A percentile compares a stretch with the other conserved stretches of the same genome.
These are phyloP conservation scores for Mikania micrantha DNA, from an alignment of 129 eudicot genomes.

Conservation along the genomic window DNA sequence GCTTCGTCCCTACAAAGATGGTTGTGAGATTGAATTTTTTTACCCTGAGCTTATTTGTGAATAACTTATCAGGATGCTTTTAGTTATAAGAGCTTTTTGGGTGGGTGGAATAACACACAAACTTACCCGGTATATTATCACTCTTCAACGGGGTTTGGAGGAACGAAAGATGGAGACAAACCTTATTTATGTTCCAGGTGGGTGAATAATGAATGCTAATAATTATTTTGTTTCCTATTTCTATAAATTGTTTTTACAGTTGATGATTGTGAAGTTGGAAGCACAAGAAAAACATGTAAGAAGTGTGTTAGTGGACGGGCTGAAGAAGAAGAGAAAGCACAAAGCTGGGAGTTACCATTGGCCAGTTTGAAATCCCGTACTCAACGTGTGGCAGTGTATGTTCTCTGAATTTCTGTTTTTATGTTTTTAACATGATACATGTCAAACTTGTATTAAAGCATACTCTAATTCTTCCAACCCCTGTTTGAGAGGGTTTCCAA, in stretches of 20 bases:
- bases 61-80: neutral
- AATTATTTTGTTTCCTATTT: neutral
- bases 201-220: no score
- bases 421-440: no score
- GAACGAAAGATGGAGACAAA: no score
- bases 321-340: conserved; percentile 63
- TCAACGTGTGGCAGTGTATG: conserved; percentile 89
- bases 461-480: no score
- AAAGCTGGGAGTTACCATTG: conserved; percentile 62
- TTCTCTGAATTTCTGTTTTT: no score
- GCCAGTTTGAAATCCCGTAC: conserved; percentile 63
- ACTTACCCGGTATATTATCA: no score
- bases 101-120: neutral
- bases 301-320: conserved; percentile 82
- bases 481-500: no score
- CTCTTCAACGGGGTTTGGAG: no score
- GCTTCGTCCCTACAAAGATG: no score
- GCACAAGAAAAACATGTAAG: conserved; percentile 76
- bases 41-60: neutral
- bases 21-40: neutral
- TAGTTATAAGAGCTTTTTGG: neutral
- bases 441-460: no score
- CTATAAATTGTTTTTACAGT: conserved; percentile 20
- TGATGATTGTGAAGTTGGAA: conserved; percentile 86
- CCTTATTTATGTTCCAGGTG: no score